phyloP scores from a whole-genome alignment of 2,329 filamentous ascomycete genomes.

The Aspergillus fijiensis region DNA sequence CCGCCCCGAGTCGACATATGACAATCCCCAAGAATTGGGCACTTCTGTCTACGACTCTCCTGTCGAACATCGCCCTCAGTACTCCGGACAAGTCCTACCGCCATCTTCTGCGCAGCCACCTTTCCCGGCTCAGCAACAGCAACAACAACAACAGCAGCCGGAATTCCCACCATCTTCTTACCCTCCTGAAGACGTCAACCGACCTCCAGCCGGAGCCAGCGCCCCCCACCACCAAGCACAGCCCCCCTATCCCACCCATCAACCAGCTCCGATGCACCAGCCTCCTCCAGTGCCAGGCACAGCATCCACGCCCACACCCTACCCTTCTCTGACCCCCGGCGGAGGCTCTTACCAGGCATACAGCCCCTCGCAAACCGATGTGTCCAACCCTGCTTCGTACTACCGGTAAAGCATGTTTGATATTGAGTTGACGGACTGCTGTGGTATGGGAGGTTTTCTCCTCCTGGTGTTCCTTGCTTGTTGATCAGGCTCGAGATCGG shows the following conservation, averaged over 20 bases:
- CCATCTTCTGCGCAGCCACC: conserved; percentile 30
- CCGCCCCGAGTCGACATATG: conserved; percentile 67
- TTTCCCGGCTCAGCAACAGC: conserved; percentile 35
- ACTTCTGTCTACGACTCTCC: conserved; percentile 77
- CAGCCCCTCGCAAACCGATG: conserved; percentile 33
- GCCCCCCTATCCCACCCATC: conserved; percentile 36
- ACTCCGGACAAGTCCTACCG: conserved; percentile 26
- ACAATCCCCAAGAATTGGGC: conserved; percentile 72
- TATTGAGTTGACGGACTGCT: neutral
- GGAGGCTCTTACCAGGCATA: conserved; percentile 38
- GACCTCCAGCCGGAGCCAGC: conserved; percentile 20
- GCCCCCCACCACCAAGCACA: conserved; percentile 27
- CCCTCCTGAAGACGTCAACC: conserved; percentile 35
- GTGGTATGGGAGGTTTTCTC: neutral
- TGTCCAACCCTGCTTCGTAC: conserved; percentile 40
- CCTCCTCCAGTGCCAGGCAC: conserved; percentile 37
- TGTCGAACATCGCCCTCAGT: conserved; percentile 49
- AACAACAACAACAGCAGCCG: conserved; percentile 31
- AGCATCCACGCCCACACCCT: conserved; percentile 32
- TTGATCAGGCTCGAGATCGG: neutral
- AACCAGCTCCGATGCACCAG: conserved; percentile 34
- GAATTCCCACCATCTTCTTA: conserved; percentile 45
- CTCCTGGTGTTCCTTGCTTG: neutral
- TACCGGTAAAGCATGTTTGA: conserved; percentile 32
- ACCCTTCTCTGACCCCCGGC: conserved; percentile 32